phyloP scores from a whole-genome alignment of 106 monocot species.

The Amphibolis antarctica region DNA sequence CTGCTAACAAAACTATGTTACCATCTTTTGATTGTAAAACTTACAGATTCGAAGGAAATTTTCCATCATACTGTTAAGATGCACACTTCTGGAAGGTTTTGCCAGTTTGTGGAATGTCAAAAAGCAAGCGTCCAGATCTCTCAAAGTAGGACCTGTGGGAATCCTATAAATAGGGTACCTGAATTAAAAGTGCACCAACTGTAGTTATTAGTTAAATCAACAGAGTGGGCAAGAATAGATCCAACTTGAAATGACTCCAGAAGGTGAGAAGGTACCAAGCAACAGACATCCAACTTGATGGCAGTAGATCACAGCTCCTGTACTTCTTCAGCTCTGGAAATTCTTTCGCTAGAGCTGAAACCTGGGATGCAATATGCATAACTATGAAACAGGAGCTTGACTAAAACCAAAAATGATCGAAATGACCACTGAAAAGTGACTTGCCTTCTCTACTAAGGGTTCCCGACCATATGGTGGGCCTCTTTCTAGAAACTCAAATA shows the following conservation, averaged over 20 bases:
- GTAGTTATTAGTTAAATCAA: not conserved
- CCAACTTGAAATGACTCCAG: not conserved
- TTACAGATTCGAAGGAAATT: no score
- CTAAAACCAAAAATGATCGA: not conserved
- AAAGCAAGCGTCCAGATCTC: slow-evolving; percentile 86
- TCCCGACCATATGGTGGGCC: slow-evolving; percentile 64
- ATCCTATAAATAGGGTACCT: slow-evolving; percentile 99
- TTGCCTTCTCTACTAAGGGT: slow-evolving; percentile 73
- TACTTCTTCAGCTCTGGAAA: slow-evolving; percentile 74
- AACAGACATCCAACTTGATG: slow-evolving; percentile 90
- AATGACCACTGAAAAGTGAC: slow-evolving; percentile 1
- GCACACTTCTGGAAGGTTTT: slow-evolving; percentile 35
- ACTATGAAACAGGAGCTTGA: not conserved
- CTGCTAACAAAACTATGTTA: slow-evolving; percentile 11
- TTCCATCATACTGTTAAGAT: not conserved
- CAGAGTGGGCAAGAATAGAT: not conserved
- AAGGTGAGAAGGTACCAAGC: slow-evolving; percentile 47
- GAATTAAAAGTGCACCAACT: slow-evolving; percentile 1
- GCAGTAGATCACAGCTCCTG: slow-evolving; percentile 70
- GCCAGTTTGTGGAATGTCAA: slow-evolving; percentile 63
- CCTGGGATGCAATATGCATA: slow-evolving; percentile 27
- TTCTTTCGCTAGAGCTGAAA: slow-evolving; percentile 46
- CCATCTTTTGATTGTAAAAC: no score
- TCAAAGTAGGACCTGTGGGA: slow-evolving; percentile 78
- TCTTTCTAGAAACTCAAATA: slow-evolving; percentile 71